A percentile compares a stretch with the other conserved stretches of the same genome.
These are phyloP conservation scores for Candida neerlandica DNA, from an alignment of 1,139 yeast species.

Conservation along the genomic window DNA sequence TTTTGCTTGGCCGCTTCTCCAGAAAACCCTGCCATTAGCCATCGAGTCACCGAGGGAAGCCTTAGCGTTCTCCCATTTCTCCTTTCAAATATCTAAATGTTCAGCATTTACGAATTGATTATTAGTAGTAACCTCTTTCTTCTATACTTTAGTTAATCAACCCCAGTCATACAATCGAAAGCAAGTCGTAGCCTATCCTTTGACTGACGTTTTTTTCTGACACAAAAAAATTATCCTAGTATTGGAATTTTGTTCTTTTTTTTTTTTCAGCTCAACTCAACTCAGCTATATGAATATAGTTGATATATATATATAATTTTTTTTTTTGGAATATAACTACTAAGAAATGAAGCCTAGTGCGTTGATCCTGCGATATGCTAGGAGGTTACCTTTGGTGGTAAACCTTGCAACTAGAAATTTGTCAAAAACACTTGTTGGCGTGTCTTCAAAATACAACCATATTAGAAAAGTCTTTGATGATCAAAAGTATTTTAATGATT, in stretches of 20 bases:
- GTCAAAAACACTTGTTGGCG: background rate
- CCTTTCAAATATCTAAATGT: too few relatives aligned
- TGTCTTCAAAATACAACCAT: conserved; percentile 11
- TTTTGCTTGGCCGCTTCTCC: too few relatives aligned
- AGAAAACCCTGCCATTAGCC: too few relatives aligned
- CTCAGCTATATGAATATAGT: background rate
- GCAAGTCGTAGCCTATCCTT: background rate
- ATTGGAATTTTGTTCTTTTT: background rate
- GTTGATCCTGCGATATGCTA: conserved; percentile 8
- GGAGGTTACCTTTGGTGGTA: conserved; percentile 1
- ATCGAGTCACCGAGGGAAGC: too few relatives aligned
- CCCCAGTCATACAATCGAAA: background rate
- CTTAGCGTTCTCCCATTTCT: too few relatives aligned
- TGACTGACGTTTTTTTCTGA: background rate
- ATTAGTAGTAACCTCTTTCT: background rate
- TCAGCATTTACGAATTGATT: too few relatives aligned
- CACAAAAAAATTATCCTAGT: background rate
- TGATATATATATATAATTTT: too few relatives aligned
- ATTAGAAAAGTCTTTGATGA: conserved; percentile 49
- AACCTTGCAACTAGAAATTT: background rate
- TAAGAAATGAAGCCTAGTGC: conserved; percentile 6
- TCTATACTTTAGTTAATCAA: background rate
- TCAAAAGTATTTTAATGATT: conserved; percentile 39
- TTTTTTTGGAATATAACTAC: too few relatives aligned
- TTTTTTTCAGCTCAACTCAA: background rate